These are phyloP conservation scores for Coprinellus micaceus DNA, from an alignment of 768 basidiomycete genomes.

Conservation along the genomic window DNA sequence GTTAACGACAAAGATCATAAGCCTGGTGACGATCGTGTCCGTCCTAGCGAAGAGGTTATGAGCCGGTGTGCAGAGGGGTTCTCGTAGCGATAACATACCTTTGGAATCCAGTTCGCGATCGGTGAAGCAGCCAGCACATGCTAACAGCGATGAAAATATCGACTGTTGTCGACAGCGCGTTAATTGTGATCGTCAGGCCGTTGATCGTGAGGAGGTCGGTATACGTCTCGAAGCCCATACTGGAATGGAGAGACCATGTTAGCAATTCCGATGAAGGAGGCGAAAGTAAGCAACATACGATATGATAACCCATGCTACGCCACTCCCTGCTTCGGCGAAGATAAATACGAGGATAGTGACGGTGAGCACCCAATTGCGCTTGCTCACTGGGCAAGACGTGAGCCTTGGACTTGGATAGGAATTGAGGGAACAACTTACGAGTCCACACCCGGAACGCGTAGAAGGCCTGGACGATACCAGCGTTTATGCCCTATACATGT, in stretches of 20 bases:
- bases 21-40: slow-evolving; percentile 48
- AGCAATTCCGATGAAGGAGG: not conserved
- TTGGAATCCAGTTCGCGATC: slow-evolving; percentile 49
- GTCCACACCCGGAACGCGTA: slow-evolving; percentile 47
- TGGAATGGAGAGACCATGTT: slow-evolving; percentile 25
- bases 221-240: slow-evolving; percentile 39
- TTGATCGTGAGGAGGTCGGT: slow-evolving; percentile 30
- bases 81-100: no score
- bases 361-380: slow-evolving; percentile 31
- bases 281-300: slow-evolving; percentile 29
- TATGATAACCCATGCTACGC: slow-evolving; percentile 35
- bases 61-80: no score
- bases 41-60: slow-evolving; percentile 25
- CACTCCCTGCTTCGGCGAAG: slow-evolving; percentile 27
- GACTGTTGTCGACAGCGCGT: slow-evolving; percentile 43
- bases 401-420: not conserved
- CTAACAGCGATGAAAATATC: slow-evolving; percentile 48
- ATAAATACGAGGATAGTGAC: slow-evolving; percentile 31
- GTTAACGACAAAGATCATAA: slow-evolving; percentile 55
- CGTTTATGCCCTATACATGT: slow-evolving; percentile 42
- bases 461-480: slow-evolving; percentile 52
- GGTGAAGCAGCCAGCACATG: slow-evolving; percentile 44
- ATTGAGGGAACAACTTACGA: slow-evolving; percentile 25
- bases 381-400: slow-evolving; percentile 33
- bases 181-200: slow-evolving; percentile 48